Conservation (phyloP, 306 rosid species). For the Hippophae gyantsensis region DNA sequence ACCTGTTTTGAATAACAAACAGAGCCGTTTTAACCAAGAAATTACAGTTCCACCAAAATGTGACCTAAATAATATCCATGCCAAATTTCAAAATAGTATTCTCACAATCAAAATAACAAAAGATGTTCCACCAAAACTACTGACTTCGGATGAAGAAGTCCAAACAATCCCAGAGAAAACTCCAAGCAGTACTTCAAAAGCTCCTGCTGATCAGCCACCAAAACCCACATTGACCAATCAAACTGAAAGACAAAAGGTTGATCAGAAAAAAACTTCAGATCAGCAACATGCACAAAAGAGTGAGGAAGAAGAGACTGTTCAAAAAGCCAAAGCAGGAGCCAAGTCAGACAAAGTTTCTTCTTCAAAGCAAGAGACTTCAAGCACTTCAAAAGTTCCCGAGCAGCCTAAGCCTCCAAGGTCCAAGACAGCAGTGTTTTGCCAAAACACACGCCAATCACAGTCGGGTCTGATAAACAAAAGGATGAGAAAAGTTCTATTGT, state of each 20-base stretch:
- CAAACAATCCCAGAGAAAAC: conserved; percentile 2
- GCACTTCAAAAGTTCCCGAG: no score
- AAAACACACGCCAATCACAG: no score
- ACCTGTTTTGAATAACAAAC: conserved; percentile 15
- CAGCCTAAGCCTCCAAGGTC: no score
- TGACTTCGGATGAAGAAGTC: conserved; percentile 4
- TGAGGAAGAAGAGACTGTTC: not conserved
- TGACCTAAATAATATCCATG: conserved; percentile 17
- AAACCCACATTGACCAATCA: not conserved
- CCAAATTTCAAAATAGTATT: conserved; percentile 20
- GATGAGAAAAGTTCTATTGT: not conserved
- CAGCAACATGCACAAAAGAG: not conserved
- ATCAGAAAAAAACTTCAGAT: not conserved
- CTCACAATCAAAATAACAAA: conserved; percentile 37
- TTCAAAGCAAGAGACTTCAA: no score
- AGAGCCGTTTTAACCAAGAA: conserved; percentile 27
- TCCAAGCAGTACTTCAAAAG: conserved; percentile 12
- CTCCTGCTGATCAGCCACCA: not conserved
- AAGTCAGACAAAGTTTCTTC: no score
- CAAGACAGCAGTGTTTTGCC: no score
- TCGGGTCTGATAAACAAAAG: no score
- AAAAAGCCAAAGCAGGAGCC: no score
- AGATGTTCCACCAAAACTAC: conserved; percentile 1
- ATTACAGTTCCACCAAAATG: conserved; percentile 25
- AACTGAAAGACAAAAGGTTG: no score